Evolutionary conservation across 306 rosid genomes (phyloP).

Genomic region (Cicer judaicum): DNA sequence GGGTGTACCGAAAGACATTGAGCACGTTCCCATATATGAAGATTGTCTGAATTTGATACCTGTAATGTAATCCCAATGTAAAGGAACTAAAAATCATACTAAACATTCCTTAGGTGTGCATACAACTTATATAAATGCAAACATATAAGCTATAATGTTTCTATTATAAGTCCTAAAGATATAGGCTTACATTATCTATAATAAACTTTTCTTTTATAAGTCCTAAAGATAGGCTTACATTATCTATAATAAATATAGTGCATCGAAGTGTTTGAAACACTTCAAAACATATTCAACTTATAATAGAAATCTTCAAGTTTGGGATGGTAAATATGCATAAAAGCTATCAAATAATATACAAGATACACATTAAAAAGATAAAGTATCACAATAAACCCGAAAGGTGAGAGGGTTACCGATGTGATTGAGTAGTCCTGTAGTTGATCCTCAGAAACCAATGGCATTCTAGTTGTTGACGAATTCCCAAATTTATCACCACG

Average conservation of each 20-base stretch:
- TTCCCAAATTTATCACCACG: neutral
- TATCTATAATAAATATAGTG: neutral
- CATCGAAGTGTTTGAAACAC: neutral
- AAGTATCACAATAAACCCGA: neutral
- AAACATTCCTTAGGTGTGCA: neutral
- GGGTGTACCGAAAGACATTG: neutral
- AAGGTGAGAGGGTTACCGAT: neutral
- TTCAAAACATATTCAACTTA: neutral
- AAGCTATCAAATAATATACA: neutral
- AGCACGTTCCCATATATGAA: neutral
- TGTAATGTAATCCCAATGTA: neutral
- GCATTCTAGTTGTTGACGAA: neutral
- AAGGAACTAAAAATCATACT: neutral
- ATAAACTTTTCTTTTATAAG: neutral
- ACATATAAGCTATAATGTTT: neutral
- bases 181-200: neutral
- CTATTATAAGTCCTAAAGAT: neutral
- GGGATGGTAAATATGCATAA: neutral
- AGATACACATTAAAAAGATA: neutral
- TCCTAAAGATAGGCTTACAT: neutral
- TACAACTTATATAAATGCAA: neutral
- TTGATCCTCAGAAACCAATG: neutral
- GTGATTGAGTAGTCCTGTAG: neutral
- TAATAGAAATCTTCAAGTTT: neutral
- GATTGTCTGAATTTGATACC: neutral